phyloP scores from a whole-genome alignment of 2,329 filamentous ascomycete species.

The Cephalotrichum gorgonifer region DNA sequence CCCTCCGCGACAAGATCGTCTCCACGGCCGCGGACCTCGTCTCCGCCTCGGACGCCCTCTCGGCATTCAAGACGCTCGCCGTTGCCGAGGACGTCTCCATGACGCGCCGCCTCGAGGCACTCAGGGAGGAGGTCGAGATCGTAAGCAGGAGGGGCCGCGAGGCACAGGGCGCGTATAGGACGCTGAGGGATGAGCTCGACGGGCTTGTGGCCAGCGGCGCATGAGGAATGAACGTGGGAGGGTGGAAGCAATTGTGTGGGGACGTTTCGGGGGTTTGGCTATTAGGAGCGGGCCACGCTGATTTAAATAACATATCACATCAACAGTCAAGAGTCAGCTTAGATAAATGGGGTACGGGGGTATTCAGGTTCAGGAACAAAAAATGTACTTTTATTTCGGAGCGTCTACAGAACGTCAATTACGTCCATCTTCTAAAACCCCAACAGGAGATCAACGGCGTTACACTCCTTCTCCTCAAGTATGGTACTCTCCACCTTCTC shows the following conservation, averaged over 20 bases:
- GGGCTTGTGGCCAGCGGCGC: constrained; percentile 26
- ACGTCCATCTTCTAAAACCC: background rate
- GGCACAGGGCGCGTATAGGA: constrained; percentile 77
- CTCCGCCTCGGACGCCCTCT: constrained; percentile 61
- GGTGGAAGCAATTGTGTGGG: too few relatives aligned
- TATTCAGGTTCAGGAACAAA: background rate
- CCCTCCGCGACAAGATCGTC: constrained; percentile 66
- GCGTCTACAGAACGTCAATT: background rate
- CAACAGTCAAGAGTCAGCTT: too few relatives aligned
- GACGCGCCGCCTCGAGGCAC: constrained; percentile 55
- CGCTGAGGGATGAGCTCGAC: constrained; percentile 67
- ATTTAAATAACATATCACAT: too few relatives aligned
- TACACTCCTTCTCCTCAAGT: background rate
- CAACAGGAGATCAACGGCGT: background rate
- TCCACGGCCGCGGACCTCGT: constrained; percentile 66
- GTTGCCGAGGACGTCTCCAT: constrained; percentile 73
- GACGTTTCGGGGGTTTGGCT: too few relatives aligned
- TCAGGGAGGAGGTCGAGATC: constrained; percentile 76
- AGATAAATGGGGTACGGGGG: constrained; percentile 12
- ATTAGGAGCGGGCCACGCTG: too few relatives aligned
- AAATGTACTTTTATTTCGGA: background rate
- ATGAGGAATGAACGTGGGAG: too few relatives aligned
- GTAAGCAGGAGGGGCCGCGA: constrained; percentile 76
- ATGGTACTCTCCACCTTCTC: background rate
- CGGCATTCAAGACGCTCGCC: constrained; percentile 65